Conservation (phyloP, 768 basidiomycete genomes). For the Agaricus blazei region DNA sequence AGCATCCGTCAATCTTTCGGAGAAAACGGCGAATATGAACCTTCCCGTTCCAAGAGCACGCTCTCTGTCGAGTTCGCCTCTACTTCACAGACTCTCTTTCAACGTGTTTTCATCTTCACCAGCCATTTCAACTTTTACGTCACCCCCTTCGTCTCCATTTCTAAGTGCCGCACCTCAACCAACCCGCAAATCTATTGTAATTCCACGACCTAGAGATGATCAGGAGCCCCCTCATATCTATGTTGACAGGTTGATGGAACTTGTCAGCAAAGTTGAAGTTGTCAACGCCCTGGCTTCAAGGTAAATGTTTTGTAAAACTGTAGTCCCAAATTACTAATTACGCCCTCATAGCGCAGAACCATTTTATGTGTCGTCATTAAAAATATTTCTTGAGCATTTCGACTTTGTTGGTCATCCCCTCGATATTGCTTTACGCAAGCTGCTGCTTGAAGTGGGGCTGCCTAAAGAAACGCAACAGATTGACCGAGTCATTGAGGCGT, state of each 20-base stretch:
- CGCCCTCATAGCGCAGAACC: slow-evolving; percentile 51
- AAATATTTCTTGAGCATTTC: slow-evolving; percentile 69
- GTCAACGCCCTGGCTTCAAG: slow-evolving; percentile 77
- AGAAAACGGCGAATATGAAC: slow-evolving; percentile 13
- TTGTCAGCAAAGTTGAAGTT: slow-evolving; percentile 74
- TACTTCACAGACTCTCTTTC: slow-evolving; percentile 66
- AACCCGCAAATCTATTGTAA: slow-evolving; percentile 25
- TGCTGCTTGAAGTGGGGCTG: slow-evolving; percentile 88
- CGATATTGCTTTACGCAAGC: slow-evolving; percentile 83
- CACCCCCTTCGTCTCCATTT: slow-evolving; percentile 13
- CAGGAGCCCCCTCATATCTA: slow-evolving; percentile 72
- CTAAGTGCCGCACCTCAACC: slow-evolving; percentile 13
- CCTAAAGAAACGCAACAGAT: slow-evolving; percentile 98
- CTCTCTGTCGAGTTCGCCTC: slow-evolving; percentile 61
- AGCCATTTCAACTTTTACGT: slow-evolving; percentile 18
- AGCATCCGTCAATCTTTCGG: not conserved
- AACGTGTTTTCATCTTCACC: slow-evolving; percentile 51
- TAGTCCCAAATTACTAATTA: slow-evolving; percentile 1
- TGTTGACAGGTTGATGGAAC: slow-evolving; percentile 54
- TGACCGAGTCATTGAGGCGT: slow-evolving; percentile 94
- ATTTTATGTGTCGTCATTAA: slow-evolving; percentile 66
- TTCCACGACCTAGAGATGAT: slow-evolving; percentile 45
- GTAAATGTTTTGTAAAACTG: slow-evolving; percentile 31
- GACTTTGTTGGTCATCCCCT: slow-evolving; percentile 77
- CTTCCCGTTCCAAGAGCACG: slow-evolving; percentile 23